Evolutionary conservation across 352 stramenopile genomes (phyloP), one percentile per base, ranked within the genome.

Genomic region (Pythium insidiosum): DNA sequence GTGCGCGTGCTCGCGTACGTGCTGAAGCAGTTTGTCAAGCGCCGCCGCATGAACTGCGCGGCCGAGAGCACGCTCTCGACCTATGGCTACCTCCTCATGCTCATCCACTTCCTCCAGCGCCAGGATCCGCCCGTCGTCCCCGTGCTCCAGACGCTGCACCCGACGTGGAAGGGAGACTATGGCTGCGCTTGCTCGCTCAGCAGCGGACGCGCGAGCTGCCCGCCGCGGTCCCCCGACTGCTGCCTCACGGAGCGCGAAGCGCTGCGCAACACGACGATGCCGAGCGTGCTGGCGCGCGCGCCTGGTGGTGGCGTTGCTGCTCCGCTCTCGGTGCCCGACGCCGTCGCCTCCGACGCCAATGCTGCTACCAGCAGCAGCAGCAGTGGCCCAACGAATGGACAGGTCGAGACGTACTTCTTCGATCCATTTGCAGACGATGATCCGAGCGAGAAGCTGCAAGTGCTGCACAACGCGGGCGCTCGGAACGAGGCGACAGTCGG

Each of bases 81-180:
- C 1, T 94, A 94, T 41, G 81, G 81, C 12, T 94, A 90, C 33
- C 35, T 94, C 47, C 66, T 94, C 23, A 78, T 91, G 61, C 66
- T 94, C 5, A 85, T 94, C 44, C 75, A 94, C 47, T 91, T 68
- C 47, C 60, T 94, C 30, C 81, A 94, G 57, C 70, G 70, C 4
- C 75, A 82, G 49, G 43, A 76, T 23, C 76, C 77, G 18, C 71
- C 80, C 5, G 54, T 92, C 20, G 15, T 92, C n/a, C 80, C 80
- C 34, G 75, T 88, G 18, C 40, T 92, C 21, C 80, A 92, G 51
- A 62, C 67, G 6, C 41, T 92, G 13, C 51, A 70, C 0, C 68
- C 71, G 0, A 66, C 61, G 22, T 92, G 80, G 80, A 37, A 51
- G n/a, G 58, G 61, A 15, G 50, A 64, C 11, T 30, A 43, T 10